Evolutionary conservation across 2,329 filamentous ascomycete species (phyloP), one percentile per base, ranked within the genome.

Genomic region (Apiospora marii): DNA sequence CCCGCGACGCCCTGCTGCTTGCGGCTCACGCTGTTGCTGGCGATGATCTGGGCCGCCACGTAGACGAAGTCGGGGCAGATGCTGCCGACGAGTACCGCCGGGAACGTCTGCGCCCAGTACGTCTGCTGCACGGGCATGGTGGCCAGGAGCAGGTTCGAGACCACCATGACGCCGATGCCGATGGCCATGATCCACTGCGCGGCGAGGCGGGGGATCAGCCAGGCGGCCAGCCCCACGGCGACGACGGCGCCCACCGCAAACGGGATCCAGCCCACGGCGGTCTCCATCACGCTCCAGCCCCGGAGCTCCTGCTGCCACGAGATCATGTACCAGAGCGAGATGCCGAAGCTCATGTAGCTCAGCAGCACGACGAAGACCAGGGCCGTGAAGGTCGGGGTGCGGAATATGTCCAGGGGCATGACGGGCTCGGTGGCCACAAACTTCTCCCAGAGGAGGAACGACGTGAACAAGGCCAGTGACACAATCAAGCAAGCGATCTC

Each of bases 1-100:
- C 83, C 85, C 0, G 87, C 87, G 3, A 89, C 81, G 0, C 88
- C 87, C 69, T 89, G 87, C 30, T 89, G 82, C 6, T 83, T 81
- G 3, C 82, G 80, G 3, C 76, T 80, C 43, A 89, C 87, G 0
- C 82, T 83, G 72, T 89, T 88, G 71, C 87, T 88, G 0, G 87
- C 85, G 71, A 89, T 87, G 5, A 89, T 86, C 73, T 89, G 86
- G 0, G 86, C 86, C 84, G 67, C 72, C 8, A 72, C 73, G 41
- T 58, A 67, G 41, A 73, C 73, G 7, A 75, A 67, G 24, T 75
- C 74, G 27, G 72, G 71, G 14, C 71, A 74, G 64, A 82, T 82
- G 0, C 78, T 73, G 34, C 80, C 78, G 3, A 83, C 72, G 3
- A 83, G 73, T n/a, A 80, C 77, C 3, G 80, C 81, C 0, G 81